Conservation (phyloP, 257 asterid species). For the Ajuga chamaepitys region DNA sequence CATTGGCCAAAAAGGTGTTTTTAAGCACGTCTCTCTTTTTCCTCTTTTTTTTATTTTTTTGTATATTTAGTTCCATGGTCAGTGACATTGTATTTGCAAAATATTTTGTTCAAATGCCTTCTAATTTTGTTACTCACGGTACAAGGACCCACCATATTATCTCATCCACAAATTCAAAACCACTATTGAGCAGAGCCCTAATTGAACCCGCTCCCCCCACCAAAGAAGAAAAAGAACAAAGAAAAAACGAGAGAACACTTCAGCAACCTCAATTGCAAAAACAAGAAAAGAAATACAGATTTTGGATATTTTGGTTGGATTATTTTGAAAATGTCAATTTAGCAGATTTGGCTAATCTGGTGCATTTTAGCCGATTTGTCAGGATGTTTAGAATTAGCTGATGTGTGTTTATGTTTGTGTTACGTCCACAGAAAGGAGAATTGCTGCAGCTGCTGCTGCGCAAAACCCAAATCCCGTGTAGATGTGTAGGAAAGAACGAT, state of each 20-base stretch:
- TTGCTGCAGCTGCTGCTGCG: slow-evolving; percentile 54
- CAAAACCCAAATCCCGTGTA: slow-evolving; percentile 28
- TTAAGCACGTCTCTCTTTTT: neutral
- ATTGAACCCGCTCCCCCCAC: too few species aligned
- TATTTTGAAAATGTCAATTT: too few species aligned
- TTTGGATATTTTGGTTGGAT: too few species aligned
- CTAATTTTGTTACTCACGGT: neutral
- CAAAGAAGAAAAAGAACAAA: too few species aligned
- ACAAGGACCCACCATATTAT: neutral
- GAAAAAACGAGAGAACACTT: neutral
- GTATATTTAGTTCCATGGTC: neutral
- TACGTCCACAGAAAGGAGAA: slow-evolving; percentile 45
- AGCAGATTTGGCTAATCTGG: neutral
- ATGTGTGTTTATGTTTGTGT: neutral
- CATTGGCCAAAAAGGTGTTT: neutral
- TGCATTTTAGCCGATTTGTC: neutral
- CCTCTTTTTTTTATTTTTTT: too few species aligned
- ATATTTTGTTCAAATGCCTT: too few species aligned
- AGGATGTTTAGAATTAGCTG: neutral
- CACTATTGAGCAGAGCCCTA: neutral
- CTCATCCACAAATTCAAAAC: neutral
- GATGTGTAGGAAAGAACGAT: slow-evolving; percentile 29
- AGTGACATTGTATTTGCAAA: neutral
- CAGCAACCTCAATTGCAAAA: neutral
- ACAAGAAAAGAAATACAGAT: too few species aligned